phyloP scores from a whole-genome alignment of 768 basidiomycete genomes.

The Boletus bicolor region DNA sequence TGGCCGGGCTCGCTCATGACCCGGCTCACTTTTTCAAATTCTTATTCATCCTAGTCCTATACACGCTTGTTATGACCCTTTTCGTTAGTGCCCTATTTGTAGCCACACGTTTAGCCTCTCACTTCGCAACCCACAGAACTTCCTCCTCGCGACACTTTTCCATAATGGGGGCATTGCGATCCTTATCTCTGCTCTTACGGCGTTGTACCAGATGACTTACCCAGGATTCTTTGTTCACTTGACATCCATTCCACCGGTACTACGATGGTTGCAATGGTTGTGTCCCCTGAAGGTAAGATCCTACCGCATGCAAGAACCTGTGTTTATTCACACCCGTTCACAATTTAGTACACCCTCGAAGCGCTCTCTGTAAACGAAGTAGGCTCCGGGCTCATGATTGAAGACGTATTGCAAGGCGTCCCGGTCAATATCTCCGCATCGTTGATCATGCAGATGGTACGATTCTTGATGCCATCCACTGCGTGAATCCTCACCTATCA shows the following conservation, averaged over 20 bases:
- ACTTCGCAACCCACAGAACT: slow-evolving; percentile 55
- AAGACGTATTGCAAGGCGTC: slow-evolving; percentile 76
- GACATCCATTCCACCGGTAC: slow-evolving; percentile 77
- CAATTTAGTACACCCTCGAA: slow-evolving; percentile 57
- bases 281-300: slow-evolving; percentile 63
- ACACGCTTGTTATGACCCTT: slow-evolving; percentile 80
- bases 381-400: slow-evolving; percentile 79
- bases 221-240: slow-evolving; percentile 94
- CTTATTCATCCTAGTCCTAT: slow-evolving; percentile 83
- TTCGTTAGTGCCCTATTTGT: slow-evolving; percentile 51
- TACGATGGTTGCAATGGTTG: slow-evolving; percentile 92
- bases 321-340: neutral
- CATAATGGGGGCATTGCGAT: slow-evolving; percentile 88
- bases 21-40: slow-evolving; percentile 93
- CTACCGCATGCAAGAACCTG: neutral
- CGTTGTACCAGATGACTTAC: slow-evolving; percentile 81
- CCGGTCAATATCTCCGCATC: slow-evolving; percentile 76
- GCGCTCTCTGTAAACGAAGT: slow-evolving; percentile 93
- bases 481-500: neutral
- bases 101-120: neutral
- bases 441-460: slow-evolving; percentile 81
- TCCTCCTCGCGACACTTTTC: slow-evolving; percentile 82
- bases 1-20: slow-evolving; percentile 83
- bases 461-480: slow-evolving; percentile 16
- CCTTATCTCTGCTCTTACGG: slow-evolving; percentile 73